phyloP scores from a whole-genome alignment of 2,329 filamentous ascomycete species.

The Monilinia fructigena region DNA sequence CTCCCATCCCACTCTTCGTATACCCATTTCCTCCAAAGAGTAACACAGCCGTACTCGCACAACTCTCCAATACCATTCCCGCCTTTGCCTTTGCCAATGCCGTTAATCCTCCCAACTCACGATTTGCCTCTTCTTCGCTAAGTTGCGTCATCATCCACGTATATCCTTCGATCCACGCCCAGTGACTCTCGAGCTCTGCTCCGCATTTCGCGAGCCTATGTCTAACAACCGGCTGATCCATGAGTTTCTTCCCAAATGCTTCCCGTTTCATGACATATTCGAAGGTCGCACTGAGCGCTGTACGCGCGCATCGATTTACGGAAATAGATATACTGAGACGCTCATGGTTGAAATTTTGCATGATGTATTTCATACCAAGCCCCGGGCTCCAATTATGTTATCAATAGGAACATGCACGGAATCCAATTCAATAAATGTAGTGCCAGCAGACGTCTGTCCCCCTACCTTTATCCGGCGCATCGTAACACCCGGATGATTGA shows the following conservation, averaged over 20 bases:
- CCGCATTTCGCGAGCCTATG: conserved; percentile 71
- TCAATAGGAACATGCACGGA: conserved; percentile 69
- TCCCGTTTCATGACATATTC: conserved; percentile 64
- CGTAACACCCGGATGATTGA: conserved; percentile 61
- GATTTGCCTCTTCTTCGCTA: conserved; percentile 56
- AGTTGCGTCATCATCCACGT: conserved; percentile 66
- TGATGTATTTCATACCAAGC: conserved; percentile 70
- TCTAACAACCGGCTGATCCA: conserved; percentile 73
- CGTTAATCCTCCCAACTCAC: conserved; percentile 68
- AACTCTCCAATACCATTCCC: conserved; percentile 70
- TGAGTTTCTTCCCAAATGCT: conserved; percentile 65
- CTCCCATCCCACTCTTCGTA: conserved; percentile 67
- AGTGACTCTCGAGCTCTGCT: conserved; percentile 65
- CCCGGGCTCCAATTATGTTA: conserved; percentile 69
- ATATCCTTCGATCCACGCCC: conserved; percentile 71
- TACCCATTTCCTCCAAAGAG: conserved; percentile 75
- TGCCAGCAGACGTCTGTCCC: conserved; percentile 64
- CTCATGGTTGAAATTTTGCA: conserved; percentile 81
- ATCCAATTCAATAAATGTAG: conserved; percentile 74
- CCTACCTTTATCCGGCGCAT: conserved; percentile 67
- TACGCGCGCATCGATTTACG: conserved; percentile 60
- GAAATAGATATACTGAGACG: conserved; percentile 65
- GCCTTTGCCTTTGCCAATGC: conserved; percentile 71
- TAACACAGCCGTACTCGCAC: conserved; percentile 65
- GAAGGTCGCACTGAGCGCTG: conserved; percentile 59